A percentile compares a stretch with the other conserved stretches of the same genome.
phyloP scores from a whole-genome alignment of 1,284 basidiomycete species.

The Bjerkandera adusta region DNA sequence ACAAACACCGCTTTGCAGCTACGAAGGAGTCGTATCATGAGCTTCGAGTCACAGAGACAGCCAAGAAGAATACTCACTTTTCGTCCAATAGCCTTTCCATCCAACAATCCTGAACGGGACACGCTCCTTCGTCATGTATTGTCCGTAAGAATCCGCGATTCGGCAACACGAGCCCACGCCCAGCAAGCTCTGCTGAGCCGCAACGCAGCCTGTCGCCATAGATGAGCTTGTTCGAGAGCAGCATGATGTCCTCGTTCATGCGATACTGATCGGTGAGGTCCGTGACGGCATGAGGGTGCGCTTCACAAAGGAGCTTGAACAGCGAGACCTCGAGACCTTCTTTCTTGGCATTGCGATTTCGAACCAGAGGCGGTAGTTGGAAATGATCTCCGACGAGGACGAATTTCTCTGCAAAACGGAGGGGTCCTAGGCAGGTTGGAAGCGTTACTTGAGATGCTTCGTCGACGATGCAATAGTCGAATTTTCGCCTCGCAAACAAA shows the following conservation, averaged over 20 bases:
- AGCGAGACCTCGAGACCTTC: constrained; percentile 89
- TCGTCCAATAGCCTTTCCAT: constrained; percentile 63
- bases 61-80: constrained; percentile 39
- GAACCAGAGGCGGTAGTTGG: constrained; percentile 92
- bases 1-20: constrained; percentile 89
- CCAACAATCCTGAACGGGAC: constrained; percentile 58
- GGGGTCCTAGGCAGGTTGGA: constrained; percentile 91
- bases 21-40: constrained; percentile 1
- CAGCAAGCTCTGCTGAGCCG: constrained; percentile 72
- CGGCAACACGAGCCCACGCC: constrained; percentile 56
- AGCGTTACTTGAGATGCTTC: constrained; percentile 98
- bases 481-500: constrained; percentile 79
- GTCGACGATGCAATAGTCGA: constrained; percentile 98
- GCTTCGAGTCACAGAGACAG: not conserved
- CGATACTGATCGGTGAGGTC: constrained; percentile 89
- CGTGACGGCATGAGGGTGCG: constrained; percentile 81
- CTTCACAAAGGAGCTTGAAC: constrained; percentile 85
- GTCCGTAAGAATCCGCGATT: constrained; percentile 38
- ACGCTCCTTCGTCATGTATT: constrained; percentile 35
- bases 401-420: constrained; percentile 88
- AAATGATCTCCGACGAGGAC: constrained; percentile 97
- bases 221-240: constrained; percentile 86
- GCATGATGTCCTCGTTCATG: constrained; percentile 98
- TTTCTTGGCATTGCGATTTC: constrained; percentile 74
- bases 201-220: constrained; percentile 81